Percentiles rank a stretch among this genome's conserved stretches.
phyloP scores from a whole-genome alignment of 1,139 yeast species.

The Suhomyces terraborum region DNA sequence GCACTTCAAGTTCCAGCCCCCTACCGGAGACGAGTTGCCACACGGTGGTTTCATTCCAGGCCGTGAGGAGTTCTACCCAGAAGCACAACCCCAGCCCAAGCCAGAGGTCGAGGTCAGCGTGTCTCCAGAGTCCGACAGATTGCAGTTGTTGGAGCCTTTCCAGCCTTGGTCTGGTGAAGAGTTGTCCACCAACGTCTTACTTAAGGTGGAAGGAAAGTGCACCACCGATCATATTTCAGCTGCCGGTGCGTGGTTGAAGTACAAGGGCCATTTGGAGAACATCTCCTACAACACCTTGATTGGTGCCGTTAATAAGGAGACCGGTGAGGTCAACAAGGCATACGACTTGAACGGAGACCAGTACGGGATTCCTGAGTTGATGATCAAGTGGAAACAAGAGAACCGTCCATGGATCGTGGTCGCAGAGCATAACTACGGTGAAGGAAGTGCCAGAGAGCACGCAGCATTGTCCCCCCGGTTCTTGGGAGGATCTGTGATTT shows the following conservation, averaged over 20 bases:
- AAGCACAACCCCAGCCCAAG: conserved; percentile 69
- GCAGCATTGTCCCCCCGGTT: conserved; percentile 96
- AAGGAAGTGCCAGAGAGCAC: conserved; percentile 98
- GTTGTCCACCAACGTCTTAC: conserved; percentile 67
- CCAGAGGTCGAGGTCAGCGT: conserved; percentile 71
- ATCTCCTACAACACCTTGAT: conserved; percentile 92
- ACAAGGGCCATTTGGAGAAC: conserved; percentile 95
- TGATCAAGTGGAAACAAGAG: conserved; percentile 93
- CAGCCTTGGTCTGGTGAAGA: conserved; percentile 84
- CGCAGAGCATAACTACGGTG: conserved; percentile 98
- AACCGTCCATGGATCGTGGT: conserved; percentile 88
- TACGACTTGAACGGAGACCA: conserved; percentile 81
- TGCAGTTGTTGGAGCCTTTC: conserved; percentile 85
- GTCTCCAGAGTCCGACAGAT: conserved; percentile 68
- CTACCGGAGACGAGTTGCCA: conserved; percentile 84
- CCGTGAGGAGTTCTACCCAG: conserved; percentile 83
- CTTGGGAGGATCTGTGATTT: conserved; percentile 84
- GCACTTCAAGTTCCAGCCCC: conserved; percentile 69
- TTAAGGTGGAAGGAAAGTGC: conserved; percentile 96
- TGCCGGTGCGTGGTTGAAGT: conserved; percentile 99
- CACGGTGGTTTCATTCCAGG: conserved; percentile 78
- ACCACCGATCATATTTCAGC: conserved; percentile 98
- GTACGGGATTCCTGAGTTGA: conserved; percentile 88
- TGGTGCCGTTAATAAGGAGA: conserved; percentile 96
- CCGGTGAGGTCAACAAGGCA: conserved; percentile 92